Percentiles rank a stretch among this genome's conserved stretches.
phyloP scores from a whole-genome alignment of 169 alveolate genomes.

The Plasmodium berghei region DNA sequence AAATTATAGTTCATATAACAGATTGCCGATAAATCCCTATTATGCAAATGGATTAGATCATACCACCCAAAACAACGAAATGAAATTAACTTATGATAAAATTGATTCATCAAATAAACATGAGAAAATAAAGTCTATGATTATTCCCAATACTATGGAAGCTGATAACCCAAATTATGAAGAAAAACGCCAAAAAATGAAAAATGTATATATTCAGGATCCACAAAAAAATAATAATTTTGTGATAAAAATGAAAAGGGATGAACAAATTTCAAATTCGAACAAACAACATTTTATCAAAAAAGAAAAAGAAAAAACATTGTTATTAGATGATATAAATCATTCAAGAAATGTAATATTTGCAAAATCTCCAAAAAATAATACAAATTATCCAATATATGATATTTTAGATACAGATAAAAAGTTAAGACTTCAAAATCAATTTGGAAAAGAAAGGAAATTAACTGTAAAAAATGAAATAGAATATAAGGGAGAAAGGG shows the following conservation, averaged over 20 bases:
- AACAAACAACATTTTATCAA: too few relatives aligned
- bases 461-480: too few relatives aligned
- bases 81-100: conserved; percentile 1
- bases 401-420: too few relatives aligned
- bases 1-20: conserved; percentile 9
- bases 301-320: too few relatives aligned
- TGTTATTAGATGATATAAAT: too few relatives aligned
- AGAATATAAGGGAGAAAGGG: too few relatives aligned
- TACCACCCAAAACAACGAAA: background rate
- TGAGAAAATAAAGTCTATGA: background rate
- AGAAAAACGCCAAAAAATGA: background rate
- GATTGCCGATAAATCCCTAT: conserved; percentile 4
- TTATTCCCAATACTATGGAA: background rate
- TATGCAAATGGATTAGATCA: background rate
- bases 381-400: too few relatives aligned
- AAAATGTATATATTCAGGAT: background rate
- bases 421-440: too few relatives aligned
- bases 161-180: conserved; percentile 1
- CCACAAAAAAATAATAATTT: background rate
- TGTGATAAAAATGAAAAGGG: background rate
- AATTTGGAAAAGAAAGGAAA: too few relatives aligned
- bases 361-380: too few relatives aligned
- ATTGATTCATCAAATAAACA: conserved; percentile 3
- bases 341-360: too few relatives aligned
- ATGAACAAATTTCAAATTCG: background rate